phyloP scores from a whole-genome alignment of 1,139 yeast species.

The Yamadazyma trypodendri region DNA sequence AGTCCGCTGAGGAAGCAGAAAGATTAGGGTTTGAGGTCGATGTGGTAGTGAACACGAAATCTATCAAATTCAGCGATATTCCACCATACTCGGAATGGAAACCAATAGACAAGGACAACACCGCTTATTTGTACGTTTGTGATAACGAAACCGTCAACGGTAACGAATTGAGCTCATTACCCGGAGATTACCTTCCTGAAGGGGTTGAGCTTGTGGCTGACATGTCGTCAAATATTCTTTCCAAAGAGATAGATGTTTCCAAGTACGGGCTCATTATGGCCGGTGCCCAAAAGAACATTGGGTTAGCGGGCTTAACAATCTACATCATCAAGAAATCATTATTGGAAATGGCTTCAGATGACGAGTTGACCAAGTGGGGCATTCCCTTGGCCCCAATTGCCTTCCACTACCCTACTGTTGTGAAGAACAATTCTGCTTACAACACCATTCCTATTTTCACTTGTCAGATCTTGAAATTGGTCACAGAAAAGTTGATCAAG shows the following conservation, averaged over 20 bases:
- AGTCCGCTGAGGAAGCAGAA: conserved; percentile 80
- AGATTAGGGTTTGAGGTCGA: conserved; percentile 81
- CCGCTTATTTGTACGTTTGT: conserved; percentile 85
- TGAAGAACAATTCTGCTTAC: conserved; percentile 86
- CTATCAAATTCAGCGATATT: conserved; percentile 62
- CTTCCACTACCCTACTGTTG: conserved; percentile 82
- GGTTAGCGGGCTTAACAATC: conserved; percentile 90
- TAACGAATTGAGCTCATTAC: conserved; percentile 68
- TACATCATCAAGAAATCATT: conserved; percentile 83
- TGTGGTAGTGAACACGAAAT: conserved; percentile 64
- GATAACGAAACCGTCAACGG: conserved; percentile 98
- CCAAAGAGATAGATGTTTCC: conserved; percentile 75
- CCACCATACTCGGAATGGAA: conserved; percentile 70
- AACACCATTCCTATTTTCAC: conserved; percentile 95
- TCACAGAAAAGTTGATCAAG: conserved; percentile 57
- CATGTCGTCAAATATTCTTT: conserved; percentile 89
- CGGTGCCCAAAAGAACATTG: conserved; percentile 98
- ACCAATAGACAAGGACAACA: conserved; percentile 43
- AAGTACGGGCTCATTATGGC: conserved; percentile 84
- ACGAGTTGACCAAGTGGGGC: conserved; percentile 53
- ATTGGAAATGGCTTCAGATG: conserved; percentile 66
- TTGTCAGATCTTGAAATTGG: conserved; percentile 79
- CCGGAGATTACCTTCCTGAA: conserved; percentile 57
- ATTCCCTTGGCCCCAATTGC: conserved; percentile 86
- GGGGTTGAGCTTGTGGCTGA: conserved; percentile 85